These are phyloP conservation scores for Scutellaria barbata DNA, from an alignment of 257 asterid species.

Conservation along the genomic window DNA sequence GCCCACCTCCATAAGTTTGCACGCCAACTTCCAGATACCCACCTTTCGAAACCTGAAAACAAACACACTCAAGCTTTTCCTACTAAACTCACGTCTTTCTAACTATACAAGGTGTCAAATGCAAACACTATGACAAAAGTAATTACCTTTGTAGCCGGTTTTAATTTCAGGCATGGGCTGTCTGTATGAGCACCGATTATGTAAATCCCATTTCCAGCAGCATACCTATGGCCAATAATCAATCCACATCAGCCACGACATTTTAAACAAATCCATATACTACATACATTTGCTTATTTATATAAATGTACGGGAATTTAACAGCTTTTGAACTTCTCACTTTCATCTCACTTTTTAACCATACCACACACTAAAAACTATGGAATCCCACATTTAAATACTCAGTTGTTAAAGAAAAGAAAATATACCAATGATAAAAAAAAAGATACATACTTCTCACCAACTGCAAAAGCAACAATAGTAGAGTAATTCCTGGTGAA, in stretches of 20 bases:
- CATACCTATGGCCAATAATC: conserved; percentile 56
- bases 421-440: background rate
- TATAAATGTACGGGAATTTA: background rate
- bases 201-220: conserved; percentile 81
- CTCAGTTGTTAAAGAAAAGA: background rate
- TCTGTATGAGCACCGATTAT: conserved; percentile 97
- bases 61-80: background rate
- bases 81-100: background rate
- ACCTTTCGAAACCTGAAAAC: conserved; percentile 75
- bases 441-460: conserved; percentile 66
- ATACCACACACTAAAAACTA: background rate
- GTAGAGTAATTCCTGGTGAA: conserved; percentile 94
- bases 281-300: conserved; percentile 3
- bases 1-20: conserved; percentile 93
- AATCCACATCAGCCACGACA: conserved; percentile 24
- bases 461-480: conserved; percentile 91
- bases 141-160: conserved; percentile 82
- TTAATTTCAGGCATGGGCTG: conserved; percentile 86
- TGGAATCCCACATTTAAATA: too few species aligned
- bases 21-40: conserved; percentile 95
- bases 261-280: background rate
- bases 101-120: background rate
- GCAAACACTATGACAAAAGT: background rate
- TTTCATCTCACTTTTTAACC: background rate
- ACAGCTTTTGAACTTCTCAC: background rate